phyloP scores from a whole-genome alignment of 306 rosid genomes.

The Dalbergia oliveri region DNA sequence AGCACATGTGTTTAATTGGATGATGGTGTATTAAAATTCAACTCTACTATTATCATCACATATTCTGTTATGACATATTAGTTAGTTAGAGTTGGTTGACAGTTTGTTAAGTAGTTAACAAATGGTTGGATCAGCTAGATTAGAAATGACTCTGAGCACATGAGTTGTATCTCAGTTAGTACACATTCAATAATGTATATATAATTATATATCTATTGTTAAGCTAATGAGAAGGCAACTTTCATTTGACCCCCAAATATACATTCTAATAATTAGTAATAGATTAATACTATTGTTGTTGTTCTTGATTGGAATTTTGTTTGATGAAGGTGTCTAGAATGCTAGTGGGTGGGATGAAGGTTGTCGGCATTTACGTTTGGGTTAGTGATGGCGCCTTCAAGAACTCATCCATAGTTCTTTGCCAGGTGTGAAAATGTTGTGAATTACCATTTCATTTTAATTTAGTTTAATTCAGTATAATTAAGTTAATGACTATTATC shows the following conservation, averaged over 20 bases:
- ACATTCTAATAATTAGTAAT: not conserved
- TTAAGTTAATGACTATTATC: not conserved
- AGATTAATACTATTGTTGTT: not conserved
- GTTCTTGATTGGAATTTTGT: not conserved
- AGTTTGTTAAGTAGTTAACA: not conserved
- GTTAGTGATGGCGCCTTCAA: slow-evolving; percentile 68
- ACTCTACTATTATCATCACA: not conserved
- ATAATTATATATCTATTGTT: not conserved
- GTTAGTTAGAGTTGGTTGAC: not conserved
- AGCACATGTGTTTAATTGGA: too few species aligned
- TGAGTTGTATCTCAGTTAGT: not conserved
- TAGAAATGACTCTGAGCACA: not conserved
- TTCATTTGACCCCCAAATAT: not conserved
- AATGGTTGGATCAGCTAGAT: not conserved
- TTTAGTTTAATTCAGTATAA: not conserved
- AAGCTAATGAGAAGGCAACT: too few species aligned
- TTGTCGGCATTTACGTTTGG: slow-evolving; percentile 84
- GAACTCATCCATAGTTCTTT: slow-evolving; percentile 78
- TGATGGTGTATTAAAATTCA: too few species aligned
- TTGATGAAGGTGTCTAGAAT: slow-evolving; percentile 71
- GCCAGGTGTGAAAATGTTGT: slow-evolving; percentile 63
- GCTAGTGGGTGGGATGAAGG: slow-evolving; percentile 88
- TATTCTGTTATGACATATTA: not conserved
- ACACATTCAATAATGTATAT: not conserved
- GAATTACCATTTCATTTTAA: not conserved